Evolutionary conservation across 768 basidiomycete genomes (phyloP), one percentile per base, ranked within the genome.

Genomic region (Serpula lacrymans): DNA sequence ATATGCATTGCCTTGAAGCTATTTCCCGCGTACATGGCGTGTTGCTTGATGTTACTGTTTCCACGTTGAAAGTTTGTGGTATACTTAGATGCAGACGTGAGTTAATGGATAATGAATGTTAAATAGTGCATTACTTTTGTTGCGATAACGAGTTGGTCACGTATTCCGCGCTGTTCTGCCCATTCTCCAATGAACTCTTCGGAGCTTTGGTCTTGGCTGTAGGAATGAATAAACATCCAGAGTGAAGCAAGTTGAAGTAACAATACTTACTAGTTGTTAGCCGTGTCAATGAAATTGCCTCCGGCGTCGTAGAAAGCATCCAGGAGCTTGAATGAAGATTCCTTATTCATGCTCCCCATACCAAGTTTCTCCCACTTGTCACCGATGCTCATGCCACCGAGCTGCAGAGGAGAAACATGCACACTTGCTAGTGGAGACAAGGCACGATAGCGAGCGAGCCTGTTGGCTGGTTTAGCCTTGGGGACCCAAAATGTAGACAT

Each of bases 121-220:
- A 24, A 16, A 7, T 27, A 18, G 23, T n/a, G 29, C 13, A 4
- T 6, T 24, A 66, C 65, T 64, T 68, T 75, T 23, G 74, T 72
- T 0, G 74, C 73, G 23, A 75, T 55, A 48, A 75, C 58, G n/a
- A 77, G 63, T 34, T 74, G 70, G 43, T 77, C 70, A 28, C 75
- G 60, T 39, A 67, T 63, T 0, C 58, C 61, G n/a, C 71, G 59
- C 21, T 47, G 35, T 44, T 69, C 64, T 52, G 69, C 69, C 73
- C 75, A 77, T 47, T 75, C 74, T 6, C 75, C 74, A 14, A 76
- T 62, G 51, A 72, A 70, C 36, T 48, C 46, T 52, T 85, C 80
- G 3, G 75, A 78, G n/a, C 67, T 52, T 44, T 74, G 78, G 42
- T 78, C 69, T 47, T 82, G 77, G 40, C 71, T 75, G 23, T 10